Conservation (phyloP, 2,329 filamentous ascomycete genomes). For the Ceratocystis diversiconidia region DNA sequence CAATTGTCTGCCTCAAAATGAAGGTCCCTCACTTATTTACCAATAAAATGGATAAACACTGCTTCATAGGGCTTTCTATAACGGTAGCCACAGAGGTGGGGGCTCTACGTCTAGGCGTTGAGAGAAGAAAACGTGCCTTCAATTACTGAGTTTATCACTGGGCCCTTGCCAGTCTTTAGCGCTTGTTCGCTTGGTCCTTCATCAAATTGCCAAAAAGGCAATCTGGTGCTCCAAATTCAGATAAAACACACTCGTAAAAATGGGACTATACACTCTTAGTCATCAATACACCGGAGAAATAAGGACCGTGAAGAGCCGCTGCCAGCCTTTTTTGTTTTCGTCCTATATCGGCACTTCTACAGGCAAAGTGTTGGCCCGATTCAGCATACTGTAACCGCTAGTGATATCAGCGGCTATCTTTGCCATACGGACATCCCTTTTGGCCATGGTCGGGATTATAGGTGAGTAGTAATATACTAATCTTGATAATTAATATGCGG, state of each 20-base stretch:
- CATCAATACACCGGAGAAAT: slow-evolving; percentile 15
- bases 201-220: slow-evolving; percentile 16
- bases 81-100: neutral
- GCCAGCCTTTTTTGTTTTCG: slow-evolving; percentile 16
- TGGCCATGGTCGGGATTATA: neutral
- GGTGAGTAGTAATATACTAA: neutral
- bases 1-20: slow-evolving; percentile 16
- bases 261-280: slow-evolving; percentile 7
- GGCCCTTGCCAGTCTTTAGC: neutral
- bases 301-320: slow-evolving; percentile 18
- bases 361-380: neutral
- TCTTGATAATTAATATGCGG: neutral
- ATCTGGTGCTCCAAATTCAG: slow-evolving; percentile 8
- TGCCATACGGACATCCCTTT: neutral
- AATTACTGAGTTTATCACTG: neutral
- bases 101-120: neutral
- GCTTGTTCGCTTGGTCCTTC: slow-evolving; percentile 16
- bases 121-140: neutral
- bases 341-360: slow-evolving; percentile 15
- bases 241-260: neutral
- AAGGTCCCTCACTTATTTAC: slow-evolving; percentile 11
- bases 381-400: slow-evolving; percentile 4
- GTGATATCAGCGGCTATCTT: neutral
- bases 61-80: neutral
- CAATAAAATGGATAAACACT: neutral